A percentile compares a stretch with the other conserved stretches of the same genome.
These are phyloP conservation scores for Rhynchosporium secalis DNA, from an alignment of 2,329 filamentous ascomycete species.

Conservation along the genomic window DNA sequence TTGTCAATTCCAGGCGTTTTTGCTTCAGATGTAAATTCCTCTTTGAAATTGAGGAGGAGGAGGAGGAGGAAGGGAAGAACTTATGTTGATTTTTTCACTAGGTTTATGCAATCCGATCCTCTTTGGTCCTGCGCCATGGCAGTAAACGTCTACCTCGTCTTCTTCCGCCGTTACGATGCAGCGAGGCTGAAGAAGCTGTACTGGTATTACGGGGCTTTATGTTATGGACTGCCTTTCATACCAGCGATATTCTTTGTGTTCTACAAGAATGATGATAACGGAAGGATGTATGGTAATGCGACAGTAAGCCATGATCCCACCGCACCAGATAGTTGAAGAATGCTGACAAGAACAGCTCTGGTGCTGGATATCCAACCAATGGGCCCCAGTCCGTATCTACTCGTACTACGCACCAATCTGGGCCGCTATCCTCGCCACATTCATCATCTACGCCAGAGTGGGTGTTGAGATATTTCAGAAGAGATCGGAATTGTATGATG, in stretches of 20 bases:
- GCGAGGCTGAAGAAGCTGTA: slow-evolving; percentile 52
- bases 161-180: slow-evolving; percentile 56
- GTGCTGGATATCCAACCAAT: slow-evolving; percentile 73
- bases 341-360: slow-evolving; percentile 56
- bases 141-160: slow-evolving; percentile 60
- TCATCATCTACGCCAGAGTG: slow-evolving; percentile 65
- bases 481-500: slow-evolving; percentile 57
- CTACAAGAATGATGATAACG: slow-evolving; percentile 42
- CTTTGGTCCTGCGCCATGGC: slow-evolving; percentile 61
- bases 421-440: slow-evolving; percentile 60
- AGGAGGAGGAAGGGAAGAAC: background rate
- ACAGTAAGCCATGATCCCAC: slow-evolving; percentile 28
- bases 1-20: slow-evolving; percentile 73
- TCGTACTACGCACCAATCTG: slow-evolving; percentile 74
- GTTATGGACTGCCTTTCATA: slow-evolving; percentile 57
- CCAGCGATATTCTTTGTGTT: slow-evolving; percentile 56
- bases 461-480: slow-evolving; percentile 67
- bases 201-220: slow-evolving; percentile 53
- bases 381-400: slow-evolving; percentile 71
- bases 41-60: slow-evolving; percentile 37
- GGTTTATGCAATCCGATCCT: slow-evolving; percentile 53
- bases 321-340: background rate
- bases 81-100: slow-evolving; percentile 56
- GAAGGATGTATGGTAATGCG: slow-evolving; percentile 43
- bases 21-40: slow-evolving; percentile 71